phyloP scores from a whole-genome alignment of 495 filamentous ascomycete genomes.

The Chaetomium cochliodes region DNA sequence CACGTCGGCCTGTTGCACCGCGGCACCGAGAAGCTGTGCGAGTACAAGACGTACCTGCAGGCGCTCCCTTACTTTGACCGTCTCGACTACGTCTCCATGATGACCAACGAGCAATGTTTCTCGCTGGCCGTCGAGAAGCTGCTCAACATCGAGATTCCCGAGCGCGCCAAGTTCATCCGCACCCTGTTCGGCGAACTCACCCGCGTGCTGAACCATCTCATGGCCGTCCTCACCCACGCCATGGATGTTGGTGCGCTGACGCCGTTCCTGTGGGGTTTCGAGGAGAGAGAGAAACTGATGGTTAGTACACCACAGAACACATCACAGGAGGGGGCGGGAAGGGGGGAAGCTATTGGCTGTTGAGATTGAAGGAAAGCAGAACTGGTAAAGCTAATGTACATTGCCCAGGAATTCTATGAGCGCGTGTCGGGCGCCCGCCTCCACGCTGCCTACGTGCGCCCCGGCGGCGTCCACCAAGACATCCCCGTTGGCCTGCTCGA shows the following conservation, averaged over 20 bases:
- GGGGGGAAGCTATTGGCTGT: background rate
- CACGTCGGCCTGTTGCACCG: constrained; percentile 96
- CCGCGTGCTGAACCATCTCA: constrained; percentile 91
- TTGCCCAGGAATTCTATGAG: constrained; percentile 95
- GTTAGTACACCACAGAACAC: constrained; percentile 47
- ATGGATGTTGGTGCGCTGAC: constrained; percentile 99
- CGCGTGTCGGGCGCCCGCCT: constrained; percentile 97
- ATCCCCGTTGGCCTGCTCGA: constrained; percentile 91
- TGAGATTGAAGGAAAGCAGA: background rate
- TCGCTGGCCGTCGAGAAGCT: constrained; percentile 95
- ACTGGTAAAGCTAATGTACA: constrained; percentile 31
- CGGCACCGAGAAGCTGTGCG: constrained; percentile 99
- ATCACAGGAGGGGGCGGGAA: background rate
- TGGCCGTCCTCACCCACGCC: constrained; percentile 96
- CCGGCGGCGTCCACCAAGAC: constrained; percentile 95
- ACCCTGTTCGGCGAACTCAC: constrained; percentile 98
- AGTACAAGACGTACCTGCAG: constrained; percentile 99
- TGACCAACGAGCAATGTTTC: constrained; percentile 99
- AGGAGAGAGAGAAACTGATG: constrained; percentile 99
- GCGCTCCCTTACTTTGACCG: constrained; percentile 98
- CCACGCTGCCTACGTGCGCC: constrained; percentile 96
- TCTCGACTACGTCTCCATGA: constrained; percentile 99
- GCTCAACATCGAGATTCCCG: constrained; percentile 93
- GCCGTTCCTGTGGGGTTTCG: constrained; percentile 99
- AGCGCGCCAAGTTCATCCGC: constrained; percentile 94